Evolutionary conservation across 2,329 filamentous ascomycete genomes (phyloP).

Genomic region (Alternaria metachromatica): DNA sequence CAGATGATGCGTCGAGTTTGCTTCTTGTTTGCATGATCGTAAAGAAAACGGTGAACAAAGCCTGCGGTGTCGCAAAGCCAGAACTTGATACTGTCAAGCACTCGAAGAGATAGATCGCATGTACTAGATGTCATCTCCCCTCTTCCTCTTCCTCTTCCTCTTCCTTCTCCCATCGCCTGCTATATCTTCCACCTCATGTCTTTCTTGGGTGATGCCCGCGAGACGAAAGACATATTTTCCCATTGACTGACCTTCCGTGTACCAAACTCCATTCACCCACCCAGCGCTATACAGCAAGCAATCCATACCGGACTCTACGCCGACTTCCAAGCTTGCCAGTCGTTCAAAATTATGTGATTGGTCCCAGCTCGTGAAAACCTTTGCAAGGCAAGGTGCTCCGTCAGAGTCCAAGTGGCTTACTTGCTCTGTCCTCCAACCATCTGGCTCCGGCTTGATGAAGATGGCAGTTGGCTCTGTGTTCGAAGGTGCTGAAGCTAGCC

Average conservation of each 20-base stretch:
- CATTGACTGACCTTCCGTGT: slow-evolving; percentile 6
- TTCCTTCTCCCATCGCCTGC: background rate
- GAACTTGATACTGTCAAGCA: background rate
- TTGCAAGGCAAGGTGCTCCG: background rate
- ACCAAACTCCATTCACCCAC: slow-evolving; percentile 27
- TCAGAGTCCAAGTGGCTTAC: background rate
- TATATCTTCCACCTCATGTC: background rate
- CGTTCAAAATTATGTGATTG: slow-evolving; percentile 11
- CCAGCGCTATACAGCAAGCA: slow-evolving; percentile 6
- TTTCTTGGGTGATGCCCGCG: background rate
- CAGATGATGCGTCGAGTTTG: background rate
- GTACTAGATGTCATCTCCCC: background rate
- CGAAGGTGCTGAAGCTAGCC: slow-evolving; percentile 2
- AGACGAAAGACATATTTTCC: slow-evolving; percentile 9
- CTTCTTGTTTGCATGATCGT: background rate
- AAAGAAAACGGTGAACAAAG: background rate
- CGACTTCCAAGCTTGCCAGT: slow-evolving; percentile 19
- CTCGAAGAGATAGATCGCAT: background rate
- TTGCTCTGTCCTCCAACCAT: background rate
- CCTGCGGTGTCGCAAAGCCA: too few species aligned
- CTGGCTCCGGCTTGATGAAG: slow-evolving; percentile 10
- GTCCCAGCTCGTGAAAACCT: slow-evolving; percentile 24
- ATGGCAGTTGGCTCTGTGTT: slow-evolving; percentile 9
- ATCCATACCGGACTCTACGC: too few species aligned
- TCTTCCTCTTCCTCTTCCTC: background rate